phyloP scores from a whole-genome alignment of 2,329 filamentous ascomycete genomes.

The Penicillium sumatraense region DNA sequence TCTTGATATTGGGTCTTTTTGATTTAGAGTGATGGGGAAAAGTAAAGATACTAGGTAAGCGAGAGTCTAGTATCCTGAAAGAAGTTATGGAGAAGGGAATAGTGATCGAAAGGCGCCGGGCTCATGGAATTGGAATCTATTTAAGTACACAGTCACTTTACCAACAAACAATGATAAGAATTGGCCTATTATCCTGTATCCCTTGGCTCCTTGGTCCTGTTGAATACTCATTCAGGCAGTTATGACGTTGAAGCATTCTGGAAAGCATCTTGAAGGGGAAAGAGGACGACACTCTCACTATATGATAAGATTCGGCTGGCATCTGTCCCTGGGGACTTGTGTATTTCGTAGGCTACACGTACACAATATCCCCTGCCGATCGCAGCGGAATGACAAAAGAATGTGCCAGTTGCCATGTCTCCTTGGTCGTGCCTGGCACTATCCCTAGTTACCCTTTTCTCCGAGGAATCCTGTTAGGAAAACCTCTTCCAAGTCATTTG shows the following conservation, averaged over 20 bases:
- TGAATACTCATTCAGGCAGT: not conserved
- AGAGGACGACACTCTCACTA: not conserved
- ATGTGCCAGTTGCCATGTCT: slow-evolving; percentile 24
- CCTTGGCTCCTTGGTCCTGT: slow-evolving; percentile 20
- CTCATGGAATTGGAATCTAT: not conserved
- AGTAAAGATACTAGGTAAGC: not conserved
- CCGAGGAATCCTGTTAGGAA: slow-evolving; percentile 21
- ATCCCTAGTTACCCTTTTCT: slow-evolving; percentile 23
- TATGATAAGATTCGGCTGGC: slow-evolving; percentile 18
- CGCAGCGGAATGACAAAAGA: slow-evolving; percentile 24
- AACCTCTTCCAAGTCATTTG: not conserved
- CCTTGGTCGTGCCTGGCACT: slow-evolving; percentile 5
- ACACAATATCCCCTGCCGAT: slow-evolving; percentile 10
- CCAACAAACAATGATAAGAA: slow-evolving; percentile 13
- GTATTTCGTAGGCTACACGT: not conserved
- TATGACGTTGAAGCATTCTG: slow-evolving; percentile 26
- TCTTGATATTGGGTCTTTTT: slow-evolving; percentile 12
- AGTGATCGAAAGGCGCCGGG: not conserved
- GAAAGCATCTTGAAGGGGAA: slow-evolving; percentile 2
- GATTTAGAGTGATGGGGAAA: not conserved
- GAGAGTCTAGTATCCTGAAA: not conserved
- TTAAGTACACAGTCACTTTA: slow-evolving; percentile 15
- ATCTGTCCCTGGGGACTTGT: slow-evolving; percentile 7
- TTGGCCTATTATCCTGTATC: slow-evolving; percentile 13
- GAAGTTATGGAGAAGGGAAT: not conserved